Evolutionary conservation across 2,329 filamentous ascomycete species (phyloP).

Genomic region (Verticillium albo-atrum): DNA sequence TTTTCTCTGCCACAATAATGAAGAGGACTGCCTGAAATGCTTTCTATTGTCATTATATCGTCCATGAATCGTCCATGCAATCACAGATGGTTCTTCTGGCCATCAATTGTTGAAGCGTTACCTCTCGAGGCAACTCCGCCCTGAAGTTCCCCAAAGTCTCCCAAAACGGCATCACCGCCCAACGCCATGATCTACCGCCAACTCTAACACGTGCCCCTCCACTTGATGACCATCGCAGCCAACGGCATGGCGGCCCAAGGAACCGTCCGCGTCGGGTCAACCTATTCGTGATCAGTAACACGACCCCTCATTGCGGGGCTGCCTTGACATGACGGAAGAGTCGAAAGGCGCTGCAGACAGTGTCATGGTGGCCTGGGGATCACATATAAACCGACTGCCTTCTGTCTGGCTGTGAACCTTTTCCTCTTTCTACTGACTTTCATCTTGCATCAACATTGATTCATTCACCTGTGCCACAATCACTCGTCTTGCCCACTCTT

Average conservation of each 20-base stretch:
- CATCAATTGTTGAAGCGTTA: background rate
- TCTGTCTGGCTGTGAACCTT: no score
- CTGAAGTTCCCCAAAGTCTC: background rate
- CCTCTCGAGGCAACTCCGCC: background rate
- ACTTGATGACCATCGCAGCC: background rate
- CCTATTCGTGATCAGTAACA: background rate
- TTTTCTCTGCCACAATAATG: no score
- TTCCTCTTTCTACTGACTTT: no score
- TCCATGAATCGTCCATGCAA: no score
- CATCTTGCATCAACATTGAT: no score
- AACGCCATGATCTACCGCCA: background rate
- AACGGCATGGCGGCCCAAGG: background rate
- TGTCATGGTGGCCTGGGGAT: no score
- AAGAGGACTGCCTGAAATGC: no score
- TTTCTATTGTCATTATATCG: background rate
- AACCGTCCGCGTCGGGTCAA: background rate
- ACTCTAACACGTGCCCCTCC: background rate
- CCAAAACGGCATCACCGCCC: background rate
- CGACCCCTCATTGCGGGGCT: background rate
- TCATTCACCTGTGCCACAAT: no score
- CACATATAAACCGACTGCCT: no score
- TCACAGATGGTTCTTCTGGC: background rate
- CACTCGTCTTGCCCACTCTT: no score
- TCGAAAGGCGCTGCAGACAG: no score
- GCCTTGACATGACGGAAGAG: no score